A percentile compares a stretch with the other conserved stretches of the same genome.
Evolutionary conservation across 345 rosid genomes (phyloP).

Genomic region (Eucalyptus regnans): DNA sequence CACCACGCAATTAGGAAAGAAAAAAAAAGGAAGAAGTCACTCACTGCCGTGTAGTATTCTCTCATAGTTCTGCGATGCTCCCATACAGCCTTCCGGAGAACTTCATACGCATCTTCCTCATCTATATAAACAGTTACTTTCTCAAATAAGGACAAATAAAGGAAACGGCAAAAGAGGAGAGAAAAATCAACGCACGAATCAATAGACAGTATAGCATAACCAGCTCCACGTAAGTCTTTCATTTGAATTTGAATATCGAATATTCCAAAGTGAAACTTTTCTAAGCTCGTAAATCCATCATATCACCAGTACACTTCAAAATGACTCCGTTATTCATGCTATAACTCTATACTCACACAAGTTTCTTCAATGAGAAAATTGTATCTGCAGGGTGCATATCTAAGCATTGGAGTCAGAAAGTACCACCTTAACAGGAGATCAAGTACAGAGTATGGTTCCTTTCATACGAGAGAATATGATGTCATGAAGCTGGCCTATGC

Average conservation of each 20-base stretch:
- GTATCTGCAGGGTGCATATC: not conserved
- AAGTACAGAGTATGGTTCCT: not conserved
- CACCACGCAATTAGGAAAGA: not conserved
- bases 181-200: not conserved
- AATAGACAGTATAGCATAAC: not conserved
- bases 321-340: not conserved
- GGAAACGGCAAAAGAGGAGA: not conserved
- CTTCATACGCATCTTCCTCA: slow-evolving; percentile 30
- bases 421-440: not conserved
- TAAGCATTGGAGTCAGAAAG: not conserved
- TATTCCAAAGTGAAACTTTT: not conserved
- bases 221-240: not conserved
- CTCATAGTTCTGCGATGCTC: slow-evolving; percentile 43
- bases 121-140: not conserved
- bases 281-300: not conserved
- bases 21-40: not conserved
- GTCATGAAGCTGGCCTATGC: not conserved
- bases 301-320: not conserved
- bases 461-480: not conserved
- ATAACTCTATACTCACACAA: not conserved
- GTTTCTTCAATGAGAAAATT: not conserved
- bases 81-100: slow-evolving; percentile 40
- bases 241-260: not conserved
- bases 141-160: not conserved
- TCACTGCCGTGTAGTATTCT: slow-evolving; percentile 42